Percentiles rank a stretch among this genome's conserved stretches.
phyloP scores from a whole-genome alignment of 441 rosid species.

The Populus hybrid region DNA sequence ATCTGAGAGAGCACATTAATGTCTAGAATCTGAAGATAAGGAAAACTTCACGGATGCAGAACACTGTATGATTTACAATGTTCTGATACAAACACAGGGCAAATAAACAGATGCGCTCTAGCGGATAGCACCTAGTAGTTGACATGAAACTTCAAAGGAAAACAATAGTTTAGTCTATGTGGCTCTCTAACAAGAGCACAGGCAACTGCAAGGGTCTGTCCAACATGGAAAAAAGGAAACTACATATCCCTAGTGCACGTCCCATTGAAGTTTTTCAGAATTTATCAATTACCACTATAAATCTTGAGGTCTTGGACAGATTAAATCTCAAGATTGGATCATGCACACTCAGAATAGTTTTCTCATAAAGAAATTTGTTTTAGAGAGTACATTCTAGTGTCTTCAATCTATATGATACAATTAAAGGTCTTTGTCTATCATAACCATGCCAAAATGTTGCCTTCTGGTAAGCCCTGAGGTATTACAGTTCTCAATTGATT shows the following conservation, averaged over 20 bases:
- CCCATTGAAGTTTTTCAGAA: neutral
- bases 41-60: neutral
- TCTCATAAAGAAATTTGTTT: neutral
- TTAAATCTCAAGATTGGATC: no score
- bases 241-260: neutral
- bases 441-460: neutral
- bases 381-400: neutral
- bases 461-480: neutral
- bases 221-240: neutral
- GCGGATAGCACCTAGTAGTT: neutral
- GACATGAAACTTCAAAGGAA: neutral
- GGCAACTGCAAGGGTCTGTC: neutral
- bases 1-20: neutral
- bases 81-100: neutral
- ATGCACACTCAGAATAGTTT: no score
- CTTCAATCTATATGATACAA: neutral
- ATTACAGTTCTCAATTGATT: neutral
- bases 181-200: neutral
- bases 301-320: no score
- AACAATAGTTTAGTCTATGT: neutral
- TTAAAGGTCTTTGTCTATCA: neutral
- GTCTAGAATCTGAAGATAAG: neutral
- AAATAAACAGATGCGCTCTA: neutral
- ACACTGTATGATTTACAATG: neutral
- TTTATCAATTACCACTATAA: neutral